Conservation (phyloP, 169 alveolate species). For the Plasmodium sp. region DNA sequence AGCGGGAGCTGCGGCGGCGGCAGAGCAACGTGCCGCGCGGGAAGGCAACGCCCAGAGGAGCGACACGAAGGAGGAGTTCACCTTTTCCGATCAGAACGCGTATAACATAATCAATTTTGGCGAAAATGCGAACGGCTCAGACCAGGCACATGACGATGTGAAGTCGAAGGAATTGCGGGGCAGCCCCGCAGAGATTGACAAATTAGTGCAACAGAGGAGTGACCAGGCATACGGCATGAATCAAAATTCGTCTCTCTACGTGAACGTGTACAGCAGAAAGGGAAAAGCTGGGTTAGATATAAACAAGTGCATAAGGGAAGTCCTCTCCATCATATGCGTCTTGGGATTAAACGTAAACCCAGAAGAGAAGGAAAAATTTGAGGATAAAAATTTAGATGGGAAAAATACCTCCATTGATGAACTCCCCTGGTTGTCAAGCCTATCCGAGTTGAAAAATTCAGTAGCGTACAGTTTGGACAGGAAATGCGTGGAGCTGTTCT, state of each 20-base stretch:
- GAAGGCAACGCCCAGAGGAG: background rate
- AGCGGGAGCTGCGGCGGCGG: background rate
- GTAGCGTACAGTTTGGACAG: conserved; percentile 63
- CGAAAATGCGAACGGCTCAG: background rate
- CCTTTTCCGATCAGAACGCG: conserved; percentile 4
- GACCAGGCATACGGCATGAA: background rate
- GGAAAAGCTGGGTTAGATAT: conserved; percentile 1
- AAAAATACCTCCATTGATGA: conserved; percentile 29
- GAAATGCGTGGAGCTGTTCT: conserved; percentile 51
- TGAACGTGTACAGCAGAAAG: background rate
- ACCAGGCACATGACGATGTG: background rate
- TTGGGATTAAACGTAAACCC: conserved; percentile 57
- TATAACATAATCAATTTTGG: background rate
- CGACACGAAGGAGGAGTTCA: background rate
- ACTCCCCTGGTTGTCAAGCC: conserved; percentile 70
- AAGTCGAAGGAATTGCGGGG: background rate
- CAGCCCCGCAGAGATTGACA: background rate
- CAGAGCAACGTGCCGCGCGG: background rate
- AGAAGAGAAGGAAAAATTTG: conserved; percentile 32
- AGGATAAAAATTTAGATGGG: background rate
- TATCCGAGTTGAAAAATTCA: conserved; percentile 55
- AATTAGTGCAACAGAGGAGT: background rate
- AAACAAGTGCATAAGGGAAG: conserved; percentile 44
- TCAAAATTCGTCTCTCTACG: background rate
- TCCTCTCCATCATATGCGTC: conserved; percentile 47